These are phyloP conservation scores for Solanum rostratum DNA, from an alignment of 257 asterid genomes.

Conservation along the genomic window DNA sequence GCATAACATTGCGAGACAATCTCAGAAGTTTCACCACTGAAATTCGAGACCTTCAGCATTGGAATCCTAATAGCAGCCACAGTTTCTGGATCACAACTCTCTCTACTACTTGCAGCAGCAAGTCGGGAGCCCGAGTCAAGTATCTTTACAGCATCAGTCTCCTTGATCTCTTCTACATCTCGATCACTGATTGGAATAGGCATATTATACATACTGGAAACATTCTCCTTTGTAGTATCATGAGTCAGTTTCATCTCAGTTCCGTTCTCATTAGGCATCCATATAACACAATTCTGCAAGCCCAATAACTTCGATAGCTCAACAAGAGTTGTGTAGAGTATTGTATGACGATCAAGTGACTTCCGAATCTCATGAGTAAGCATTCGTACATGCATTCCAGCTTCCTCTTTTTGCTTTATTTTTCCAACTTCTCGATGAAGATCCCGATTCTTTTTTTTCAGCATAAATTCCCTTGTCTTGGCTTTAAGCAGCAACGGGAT, in stretches of 20 bases:
- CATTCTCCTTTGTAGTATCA: conserved; percentile 36
- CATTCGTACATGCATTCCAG: conserved; percentile 83
- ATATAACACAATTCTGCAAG: conserved; percentile 72
- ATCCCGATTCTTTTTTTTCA: conserved; percentile 70
- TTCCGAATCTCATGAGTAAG: conserved; percentile 86
- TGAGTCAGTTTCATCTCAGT: conserved; percentile 73
- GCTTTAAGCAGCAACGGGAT: conserved; percentile 71
- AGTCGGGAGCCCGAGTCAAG: conserved; percentile 57
- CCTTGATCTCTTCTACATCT: conserved; percentile 54
- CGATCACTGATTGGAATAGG: conserved; percentile 42
- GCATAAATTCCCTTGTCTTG: conserved; percentile 77
- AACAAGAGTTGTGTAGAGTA: conserved; percentile 68
- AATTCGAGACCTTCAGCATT: conserved; percentile 76
- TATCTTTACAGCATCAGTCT: conserved; percentile 49
- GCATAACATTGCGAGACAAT: conserved; percentile 77
- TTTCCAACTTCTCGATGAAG: conserved; percentile 77
- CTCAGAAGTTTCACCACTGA: conserved; percentile 85
- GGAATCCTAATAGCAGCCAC: conserved; percentile 97
- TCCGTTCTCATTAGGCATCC: conserved; percentile 76
- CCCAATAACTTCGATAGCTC: conserved; percentile 75
- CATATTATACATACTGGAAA: conserved; percentile 12
- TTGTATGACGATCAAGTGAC: conserved; percentile 86
- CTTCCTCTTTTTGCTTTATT: conserved; percentile 63
- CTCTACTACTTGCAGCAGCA: conserved; percentile 63
- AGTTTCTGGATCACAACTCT: conserved; percentile 42